phyloP scores from a whole-genome alignment of 768 basidiomycete species.

The Strobilomyces confusus region DNA sequence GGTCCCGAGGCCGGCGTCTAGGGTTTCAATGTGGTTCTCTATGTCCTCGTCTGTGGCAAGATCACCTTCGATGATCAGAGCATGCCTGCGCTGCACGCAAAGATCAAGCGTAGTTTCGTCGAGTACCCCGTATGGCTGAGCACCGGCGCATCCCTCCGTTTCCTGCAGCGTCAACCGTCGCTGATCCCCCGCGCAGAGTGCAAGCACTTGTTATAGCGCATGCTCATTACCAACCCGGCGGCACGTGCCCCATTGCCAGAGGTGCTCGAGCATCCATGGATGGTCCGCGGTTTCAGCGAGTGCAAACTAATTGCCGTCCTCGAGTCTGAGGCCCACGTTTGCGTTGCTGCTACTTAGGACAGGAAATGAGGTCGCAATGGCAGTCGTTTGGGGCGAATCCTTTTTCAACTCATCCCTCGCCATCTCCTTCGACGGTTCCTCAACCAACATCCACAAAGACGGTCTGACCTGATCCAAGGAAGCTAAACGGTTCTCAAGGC shows the following conservation, averaged over 20 bases:
- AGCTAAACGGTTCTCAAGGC: too few relatives aligned
- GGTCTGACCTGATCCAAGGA: too few relatives aligned
- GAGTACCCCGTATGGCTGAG: slow-evolving; percentile 98
- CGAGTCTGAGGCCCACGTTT: too few relatives aligned
- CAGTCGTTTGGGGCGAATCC: too few relatives aligned
- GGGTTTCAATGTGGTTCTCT: slow-evolving; percentile 98
- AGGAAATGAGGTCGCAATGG: too few relatives aligned
- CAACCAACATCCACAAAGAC: too few relatives aligned
- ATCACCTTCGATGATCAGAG: slow-evolving; percentile 99
- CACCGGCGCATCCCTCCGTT: slow-evolving; percentile 56
- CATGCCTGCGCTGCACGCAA: slow-evolving; percentile 98
- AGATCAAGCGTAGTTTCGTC: slow-evolving; percentile 95
- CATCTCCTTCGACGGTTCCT: slow-evolving; percentile 31
- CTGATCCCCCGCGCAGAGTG: slow-evolving; percentile 61
- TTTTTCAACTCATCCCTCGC: too few relatives aligned
- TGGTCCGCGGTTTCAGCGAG: too few relatives aligned
- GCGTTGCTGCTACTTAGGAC: too few relatives aligned
- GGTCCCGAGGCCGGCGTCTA: slow-evolving; percentile 99
- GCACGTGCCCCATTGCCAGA: slow-evolving; percentile 80
- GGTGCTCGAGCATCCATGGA: slow-evolving; percentile 88
- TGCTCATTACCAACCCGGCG: slow-evolving; percentile 94
- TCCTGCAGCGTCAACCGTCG: neutral
- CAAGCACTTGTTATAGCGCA: slow-evolving; percentile 87
- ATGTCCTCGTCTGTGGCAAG: slow-evolving; percentile 96
- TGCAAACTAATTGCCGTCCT: too few relatives aligned